Evolutionary conservation across 805 yeast species (phyloP), one percentile per base, ranked within the genome.

Genomic region (Diddensiella caesifluorescens): DNA sequence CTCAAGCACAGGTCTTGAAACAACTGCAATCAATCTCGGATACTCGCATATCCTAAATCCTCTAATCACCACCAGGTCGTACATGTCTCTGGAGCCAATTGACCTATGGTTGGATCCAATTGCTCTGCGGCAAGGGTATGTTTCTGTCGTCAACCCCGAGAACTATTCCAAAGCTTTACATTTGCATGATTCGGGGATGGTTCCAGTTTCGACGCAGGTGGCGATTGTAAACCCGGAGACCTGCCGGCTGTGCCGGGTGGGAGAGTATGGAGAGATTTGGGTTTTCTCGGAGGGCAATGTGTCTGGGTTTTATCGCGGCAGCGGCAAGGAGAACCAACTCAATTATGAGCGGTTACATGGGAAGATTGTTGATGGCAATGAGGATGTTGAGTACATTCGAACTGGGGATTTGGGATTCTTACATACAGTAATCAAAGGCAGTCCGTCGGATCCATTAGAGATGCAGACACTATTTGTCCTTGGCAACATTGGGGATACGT

Each of bases 221-320:
- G 92, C 95, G 1, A 83, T 92, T 46, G 97, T 92, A 2, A 92
- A 92, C 51, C 98, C 98, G 1, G 97, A 92, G 57, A 90, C 97
- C 0, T 62, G 74, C 34, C 67, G 69, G 41, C 67, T 88, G 9
- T 90, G 98, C 57, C 77, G 74, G 44, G 80, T 80, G 39, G 97
- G 97, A 5, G 98, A 92, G 61, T 79, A 77, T 60, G 99, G 99
- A 25, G 99, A 92, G 63, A 87, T 92, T 29, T 92, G 97, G 97
- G 94, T 90, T 2, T 77, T 84, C 49, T 83, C 95, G 1, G 95
- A 87, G 49, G 95, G 90, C 0, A 88, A 83, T 52, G 81, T 79
- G 22, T 60, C 69, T 9, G 75, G 77, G 4, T 80, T 78, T 57
- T 74, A 77, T 29, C 68, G 69, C 22, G 68, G 77, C 1, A 71